Conservation (phyloP, 2,329 filamentous ascomycete genomes). For the Pseudogymnoascus sp. region DNA sequence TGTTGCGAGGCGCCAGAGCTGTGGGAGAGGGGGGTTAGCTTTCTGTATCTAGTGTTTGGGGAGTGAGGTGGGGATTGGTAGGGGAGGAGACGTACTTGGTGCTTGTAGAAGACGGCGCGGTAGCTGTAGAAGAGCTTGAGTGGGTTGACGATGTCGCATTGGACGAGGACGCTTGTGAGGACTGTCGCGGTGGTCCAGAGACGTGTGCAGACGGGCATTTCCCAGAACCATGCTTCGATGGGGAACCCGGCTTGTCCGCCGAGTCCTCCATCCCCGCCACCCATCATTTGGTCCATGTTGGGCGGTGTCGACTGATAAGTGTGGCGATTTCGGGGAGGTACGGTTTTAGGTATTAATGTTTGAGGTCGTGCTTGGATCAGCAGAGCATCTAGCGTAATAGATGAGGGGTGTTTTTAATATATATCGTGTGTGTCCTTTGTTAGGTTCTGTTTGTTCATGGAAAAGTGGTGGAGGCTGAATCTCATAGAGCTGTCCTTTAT, state of each 20-base stretch:
- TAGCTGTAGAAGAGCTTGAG: constrained; percentile 98
- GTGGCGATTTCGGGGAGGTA: background rate
- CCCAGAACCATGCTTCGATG: constrained; percentile 96
- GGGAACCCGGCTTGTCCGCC: constrained; percentile 58
- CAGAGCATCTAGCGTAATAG: background rate
- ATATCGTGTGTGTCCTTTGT: background rate
- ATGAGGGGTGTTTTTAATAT: background rate
- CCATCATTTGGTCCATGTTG: constrained; percentile 30
- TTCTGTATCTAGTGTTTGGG: background rate
- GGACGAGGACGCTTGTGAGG: constrained; percentile 77
- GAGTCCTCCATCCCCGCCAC: constrained; percentile 25
- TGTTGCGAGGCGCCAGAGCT: constrained; percentile 96
- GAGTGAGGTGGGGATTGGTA: background rate
- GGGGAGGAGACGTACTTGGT: constrained; percentile 57
- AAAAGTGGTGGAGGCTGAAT: background rate
- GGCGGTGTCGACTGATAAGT: background rate
- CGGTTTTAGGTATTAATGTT: background rate
- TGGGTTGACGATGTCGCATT: constrained; percentile 84
- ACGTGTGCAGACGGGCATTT: constrained; percentile 92
- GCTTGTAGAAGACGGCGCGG: constrained; percentile 80
- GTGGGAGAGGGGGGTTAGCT: constrained; percentile 14
- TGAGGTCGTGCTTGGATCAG: background rate
- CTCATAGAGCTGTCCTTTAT: constrained; percentile 2
- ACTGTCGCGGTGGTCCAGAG: constrained; percentile 96
- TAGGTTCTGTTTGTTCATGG: background rate